These are phyloP conservation scores for Penicillium crystallinum DNA, from an alignment of 495 filamentous ascomycete genomes.

Conservation along the genomic window DNA sequence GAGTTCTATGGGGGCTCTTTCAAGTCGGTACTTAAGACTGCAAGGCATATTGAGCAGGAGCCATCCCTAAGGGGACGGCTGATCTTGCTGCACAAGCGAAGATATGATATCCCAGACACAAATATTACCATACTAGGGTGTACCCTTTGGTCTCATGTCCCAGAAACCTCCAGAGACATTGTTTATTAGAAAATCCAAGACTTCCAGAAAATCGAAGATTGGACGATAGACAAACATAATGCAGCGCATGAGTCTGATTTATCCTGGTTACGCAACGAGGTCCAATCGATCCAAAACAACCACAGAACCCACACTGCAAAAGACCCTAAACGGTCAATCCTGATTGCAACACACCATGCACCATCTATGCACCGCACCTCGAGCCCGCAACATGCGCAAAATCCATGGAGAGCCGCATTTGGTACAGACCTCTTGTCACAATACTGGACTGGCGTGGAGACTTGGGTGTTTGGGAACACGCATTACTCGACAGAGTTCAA, in stretches of 20 bases:
- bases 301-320: background rate
- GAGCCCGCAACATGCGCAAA: conserved; percentile 37
- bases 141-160: conserved; percentile 52
- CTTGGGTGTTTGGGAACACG: conserved; percentile 53
- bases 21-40: conserved; percentile 34
- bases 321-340: conserved; percentile 21
- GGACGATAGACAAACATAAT: conserved; percentile 48
- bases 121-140: conserved; percentile 49
- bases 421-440: conserved; percentile 43
- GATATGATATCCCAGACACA: conserved; percentile 37
- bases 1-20: conserved; percentile 50
- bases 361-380: conserved; percentile 40
- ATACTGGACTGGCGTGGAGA: conserved; percentile 21
- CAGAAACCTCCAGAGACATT: conserved; percentile 24
- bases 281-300: conserved; percentile 22
- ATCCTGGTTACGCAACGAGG: conserved; percentile 40
- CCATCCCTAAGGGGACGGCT: conserved; percentile 38
- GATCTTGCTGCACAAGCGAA: conserved; percentile 39
- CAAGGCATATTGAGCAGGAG: conserved; percentile 41
- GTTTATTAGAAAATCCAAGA: conserved; percentile 43
- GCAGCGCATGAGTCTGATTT: conserved; percentile 36
- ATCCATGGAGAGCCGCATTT: conserved; percentile 44
- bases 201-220: conserved; percentile 45
- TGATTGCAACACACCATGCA: conserved; percentile 53
- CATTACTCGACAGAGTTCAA: conserved; percentile 44